These are phyloP conservation scores for Fusarium heterosporum DNA, from an alignment of 2,329 filamentous ascomycete species.

Conservation along the genomic window DNA sequence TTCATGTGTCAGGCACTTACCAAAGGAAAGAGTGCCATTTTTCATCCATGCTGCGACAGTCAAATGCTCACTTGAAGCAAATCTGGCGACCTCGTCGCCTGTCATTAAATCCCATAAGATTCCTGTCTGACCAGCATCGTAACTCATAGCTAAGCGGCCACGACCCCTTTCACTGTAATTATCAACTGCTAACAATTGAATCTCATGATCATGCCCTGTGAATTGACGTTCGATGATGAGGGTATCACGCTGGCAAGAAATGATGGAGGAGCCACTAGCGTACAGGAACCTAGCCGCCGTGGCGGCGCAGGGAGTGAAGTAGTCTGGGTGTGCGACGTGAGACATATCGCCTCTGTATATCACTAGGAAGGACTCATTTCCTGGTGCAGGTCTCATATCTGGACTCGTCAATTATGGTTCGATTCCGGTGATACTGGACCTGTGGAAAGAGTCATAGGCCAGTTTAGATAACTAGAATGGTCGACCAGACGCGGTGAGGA, in stretches of 20 bases:
- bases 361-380: slow-evolving; percentile 55
- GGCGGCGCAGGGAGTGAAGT: slow-evolving; percentile 88
- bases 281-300: slow-evolving; percentile 93
- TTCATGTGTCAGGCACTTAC: slow-evolving; percentile 64
- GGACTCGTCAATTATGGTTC: slow-evolving; percentile 70
- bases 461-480: no score
- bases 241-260: slow-evolving; percentile 93
- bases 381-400: slow-evolving; percentile 66
- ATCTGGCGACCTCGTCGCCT: slow-evolving; percentile 90
- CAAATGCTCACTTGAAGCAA: slow-evolving; percentile 89
- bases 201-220: slow-evolving; percentile 82
- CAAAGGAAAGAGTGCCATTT: slow-evolving; percentile 96
- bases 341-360: slow-evolving; percentile 66
- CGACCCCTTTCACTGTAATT: slow-evolving; percentile 89
- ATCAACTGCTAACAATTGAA: slow-evolving; percentile 87
- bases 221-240: slow-evolving; percentile 90
- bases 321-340: slow-evolving; percentile 60
- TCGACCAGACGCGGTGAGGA: no score
- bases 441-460: no score
- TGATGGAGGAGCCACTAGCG: slow-evolving; percentile 81
- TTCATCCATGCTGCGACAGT: slow-evolving; percentile 93
- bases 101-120: slow-evolving; percentile 98
- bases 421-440: no score
- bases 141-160: slow-evolving; percentile 89
- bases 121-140: slow-evolving; percentile 88